These are phyloP conservation scores for Aspergillus aculeatus DNA, from an alignment of 2,329 filamentous ascomycete genomes.

Conservation along the genomic window DNA sequence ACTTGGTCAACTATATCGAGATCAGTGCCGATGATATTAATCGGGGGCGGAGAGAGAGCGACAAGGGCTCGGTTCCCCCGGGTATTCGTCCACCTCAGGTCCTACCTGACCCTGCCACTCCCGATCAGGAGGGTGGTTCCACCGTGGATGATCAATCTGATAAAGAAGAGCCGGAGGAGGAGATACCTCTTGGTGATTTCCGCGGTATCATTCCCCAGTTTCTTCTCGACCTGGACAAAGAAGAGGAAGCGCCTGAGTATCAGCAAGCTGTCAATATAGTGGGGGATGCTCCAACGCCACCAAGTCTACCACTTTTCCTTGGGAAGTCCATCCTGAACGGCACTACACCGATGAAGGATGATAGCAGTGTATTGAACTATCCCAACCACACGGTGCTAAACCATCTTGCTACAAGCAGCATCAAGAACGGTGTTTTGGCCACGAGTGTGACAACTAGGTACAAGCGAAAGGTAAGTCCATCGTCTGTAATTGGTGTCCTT, in stretches of 20 bases:
- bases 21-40: constrained; percentile 71
- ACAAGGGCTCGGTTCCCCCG: constrained; percentile 35
- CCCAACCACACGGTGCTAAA: constrained; percentile 97
- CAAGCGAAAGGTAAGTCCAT: constrained; percentile 67
- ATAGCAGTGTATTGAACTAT: constrained; percentile 94
- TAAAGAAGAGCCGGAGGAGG: constrained; percentile 48
- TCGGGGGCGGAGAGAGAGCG: constrained; percentile 36
- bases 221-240: constrained; percentile 77
- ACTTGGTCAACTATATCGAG: constrained; percentile 97
- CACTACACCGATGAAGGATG: constrained; percentile 89
- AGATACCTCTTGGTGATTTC: constrained; percentile 62
- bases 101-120: constrained; percentile 36
- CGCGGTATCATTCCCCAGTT: constrained; percentile 77
- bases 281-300: constrained; percentile 77
- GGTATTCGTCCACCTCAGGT: constrained; percentile 47
- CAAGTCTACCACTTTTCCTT: constrained; percentile 83
- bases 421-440: constrained; percentile 92
- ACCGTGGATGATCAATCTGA: constrained; percentile 46
- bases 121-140: constrained; percentile 30
- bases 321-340: constrained; percentile 94
- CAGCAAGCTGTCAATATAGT: constrained; percentile 72
- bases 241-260: constrained; percentile 74
- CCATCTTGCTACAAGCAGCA: constrained; percentile 94
- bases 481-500: neutral
- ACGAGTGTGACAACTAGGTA: constrained; percentile 97